Evolutionary conservation across 75 land plant genomes (phyloP).

Genomic region (Pinus tabuliformis): DNA sequence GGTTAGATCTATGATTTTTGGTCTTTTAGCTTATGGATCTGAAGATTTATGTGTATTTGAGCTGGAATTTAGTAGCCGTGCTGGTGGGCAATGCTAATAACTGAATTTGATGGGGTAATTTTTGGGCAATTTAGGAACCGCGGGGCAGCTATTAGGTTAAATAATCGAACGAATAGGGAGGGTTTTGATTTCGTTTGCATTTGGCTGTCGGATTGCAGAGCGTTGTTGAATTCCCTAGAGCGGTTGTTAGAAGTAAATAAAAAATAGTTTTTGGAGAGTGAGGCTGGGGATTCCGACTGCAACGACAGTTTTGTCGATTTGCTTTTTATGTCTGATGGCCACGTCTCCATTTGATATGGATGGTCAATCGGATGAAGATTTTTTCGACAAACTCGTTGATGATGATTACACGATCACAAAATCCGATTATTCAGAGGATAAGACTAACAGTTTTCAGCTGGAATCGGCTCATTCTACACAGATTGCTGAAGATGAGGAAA

Average conservation of each 20-base stretch:
- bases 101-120: not conserved
- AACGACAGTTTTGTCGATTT: not conserved
- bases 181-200: not conserved
- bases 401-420: constrained; percentile 35
- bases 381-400: constrained; percentile 72
- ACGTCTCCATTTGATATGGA: constrained; percentile 54
- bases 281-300: not conserved
- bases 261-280: not conserved
- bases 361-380: constrained; percentile 76
- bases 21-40: constrained; percentile 1
- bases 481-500: constrained; percentile 9
- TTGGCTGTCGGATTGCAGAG: not conserved
- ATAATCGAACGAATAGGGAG: not conserved
- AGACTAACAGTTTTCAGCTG: not conserved
- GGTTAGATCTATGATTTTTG: not conserved
- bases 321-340: constrained; percentile 19
- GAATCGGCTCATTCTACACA: not conserved
- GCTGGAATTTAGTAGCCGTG: constrained; percentile 1
- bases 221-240: not conserved
- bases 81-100: not conserved
- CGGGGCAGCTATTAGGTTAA: not conserved
- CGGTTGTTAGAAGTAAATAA: not conserved
- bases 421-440: not conserved
- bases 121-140: not conserved
- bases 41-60: not conserved